Evolutionary conservation across 1,139 yeast species (phyloP).

Genomic region (Suhomyces ambrosiae): DNA sequence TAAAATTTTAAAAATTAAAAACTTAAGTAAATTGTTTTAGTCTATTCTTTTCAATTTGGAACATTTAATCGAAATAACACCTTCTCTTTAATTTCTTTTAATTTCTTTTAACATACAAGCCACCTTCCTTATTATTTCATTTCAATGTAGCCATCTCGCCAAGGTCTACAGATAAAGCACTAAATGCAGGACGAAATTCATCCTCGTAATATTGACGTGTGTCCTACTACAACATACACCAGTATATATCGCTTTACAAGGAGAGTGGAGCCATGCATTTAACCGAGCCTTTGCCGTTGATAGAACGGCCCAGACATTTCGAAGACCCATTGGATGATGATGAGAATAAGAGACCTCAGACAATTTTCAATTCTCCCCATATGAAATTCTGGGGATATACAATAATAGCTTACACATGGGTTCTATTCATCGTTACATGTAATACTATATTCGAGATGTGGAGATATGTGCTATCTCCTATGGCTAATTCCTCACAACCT

Average conservation of each 20-base stretch:
- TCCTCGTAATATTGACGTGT: too few relatives aligned
- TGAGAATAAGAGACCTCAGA: constrained; percentile 14
- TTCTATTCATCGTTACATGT: constrained; percentile 41
- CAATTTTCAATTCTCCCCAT: constrained; percentile 20
- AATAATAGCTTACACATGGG: constrained; percentile 42
- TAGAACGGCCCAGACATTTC: constrained; percentile 16
- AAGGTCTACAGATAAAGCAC: too few relatives aligned
- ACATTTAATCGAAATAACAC: too few relatives aligned
- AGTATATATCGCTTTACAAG: background rate
- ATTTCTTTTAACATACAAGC: too few relatives aligned
- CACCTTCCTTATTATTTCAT: too few relatives aligned
- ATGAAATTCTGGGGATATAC: constrained; percentile 32
- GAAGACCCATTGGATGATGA: constrained; percentile 14
- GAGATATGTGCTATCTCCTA: constrained; percentile 42
- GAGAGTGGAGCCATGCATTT: background rate
- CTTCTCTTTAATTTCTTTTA: too few relatives aligned
- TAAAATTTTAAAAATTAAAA: too few relatives aligned
- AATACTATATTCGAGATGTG: constrained; percentile 49
- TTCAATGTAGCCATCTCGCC: too few relatives aligned
- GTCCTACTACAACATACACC: background rate
- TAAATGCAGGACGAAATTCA: too few relatives aligned
- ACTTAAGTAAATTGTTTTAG: too few relatives aligned
- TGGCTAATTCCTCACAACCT: constrained; percentile 17
- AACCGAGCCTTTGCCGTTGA: constrained; percentile 19
- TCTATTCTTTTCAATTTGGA: too few relatives aligned